Percentiles rank a stretch among this genome's conserved stretches.
Evolutionary conservation across 768 basidiomycete genomes (phyloP).

Genomic region (Chlorophyllum brunneum): DNA sequence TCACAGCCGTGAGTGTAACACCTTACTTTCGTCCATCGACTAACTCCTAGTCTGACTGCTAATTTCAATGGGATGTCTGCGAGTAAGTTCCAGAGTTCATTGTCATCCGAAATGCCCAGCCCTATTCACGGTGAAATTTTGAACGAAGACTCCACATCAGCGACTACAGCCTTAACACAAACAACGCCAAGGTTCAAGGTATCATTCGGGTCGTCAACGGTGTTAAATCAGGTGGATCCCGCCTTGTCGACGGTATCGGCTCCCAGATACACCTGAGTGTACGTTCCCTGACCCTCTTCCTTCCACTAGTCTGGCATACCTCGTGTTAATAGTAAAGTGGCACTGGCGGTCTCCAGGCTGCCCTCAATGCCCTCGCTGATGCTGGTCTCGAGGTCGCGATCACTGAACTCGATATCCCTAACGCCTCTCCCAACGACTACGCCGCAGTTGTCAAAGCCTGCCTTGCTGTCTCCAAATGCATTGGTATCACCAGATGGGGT

Average conservation of each 20-base stretch:
- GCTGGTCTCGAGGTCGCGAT: constrained; percentile 43
- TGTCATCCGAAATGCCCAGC: no score
- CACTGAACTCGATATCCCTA: constrained; percentile 42
- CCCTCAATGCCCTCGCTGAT: constrained; percentile 40
- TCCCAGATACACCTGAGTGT: constrained; percentile 41
- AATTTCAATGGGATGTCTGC: no score
- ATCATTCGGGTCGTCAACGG: constrained; percentile 39
- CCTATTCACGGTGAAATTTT: constrained; percentile 31
- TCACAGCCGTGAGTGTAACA: no score
- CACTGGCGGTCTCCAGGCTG: constrained; percentile 36
- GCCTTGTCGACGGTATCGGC: constrained; percentile 46
- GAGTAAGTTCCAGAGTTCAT: no score
- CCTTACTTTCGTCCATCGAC: no score
- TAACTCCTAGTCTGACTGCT: not conserved
- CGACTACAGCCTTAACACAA: constrained; percentile 47
- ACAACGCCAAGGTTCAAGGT: constrained; percentile 40
- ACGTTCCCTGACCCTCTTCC: no score
- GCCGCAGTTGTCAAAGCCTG: constrained; percentile 42
- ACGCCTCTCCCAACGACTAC: constrained; percentile 39
- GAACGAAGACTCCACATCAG: constrained; percentile 44
- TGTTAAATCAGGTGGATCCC: constrained; percentile 32
- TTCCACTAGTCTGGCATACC: no score
- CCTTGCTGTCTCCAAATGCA: constrained; percentile 34
- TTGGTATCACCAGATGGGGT: constrained; percentile 48
- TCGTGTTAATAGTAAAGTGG: no score